These are phyloP conservation scores for Malus hybrid DNA, from an alignment of 331 rosid genomes.

Conservation along the genomic window DNA sequence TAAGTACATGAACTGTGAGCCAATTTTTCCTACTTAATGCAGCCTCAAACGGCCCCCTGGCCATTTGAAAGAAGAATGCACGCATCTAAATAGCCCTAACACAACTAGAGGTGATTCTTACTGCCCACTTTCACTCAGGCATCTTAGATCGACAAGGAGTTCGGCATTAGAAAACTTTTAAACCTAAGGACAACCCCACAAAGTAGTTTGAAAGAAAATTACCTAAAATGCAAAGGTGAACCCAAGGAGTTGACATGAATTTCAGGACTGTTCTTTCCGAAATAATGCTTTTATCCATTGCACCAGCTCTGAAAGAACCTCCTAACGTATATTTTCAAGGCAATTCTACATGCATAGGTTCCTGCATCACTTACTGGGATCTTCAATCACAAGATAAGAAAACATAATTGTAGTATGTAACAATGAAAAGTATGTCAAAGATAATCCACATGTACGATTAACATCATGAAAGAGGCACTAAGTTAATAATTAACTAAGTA, in stretches of 20 bases:
- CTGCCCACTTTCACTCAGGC: too few species aligned
- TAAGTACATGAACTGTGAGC: not conserved
- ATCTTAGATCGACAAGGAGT: too few species aligned
- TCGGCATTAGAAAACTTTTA: too few species aligned
- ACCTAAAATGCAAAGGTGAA: too few species aligned
- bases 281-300: not conserved
- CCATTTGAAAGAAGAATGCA: not conserved
- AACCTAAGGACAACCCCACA: too few species aligned
- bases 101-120: too few species aligned
- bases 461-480: too few species aligned
- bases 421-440: not conserved
- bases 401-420: not conserved
- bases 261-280: not conserved
- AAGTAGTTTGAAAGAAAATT: too few species aligned
- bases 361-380: not conserved
- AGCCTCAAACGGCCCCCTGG: not conserved
- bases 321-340: too few species aligned
- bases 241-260: too few species aligned
- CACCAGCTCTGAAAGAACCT: not conserved
- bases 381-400: not conserved
- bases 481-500: constrained; percentile 1
- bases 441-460: not conserved
- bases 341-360: too few species aligned
- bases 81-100: not conserved
- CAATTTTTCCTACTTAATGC: not conserved